A percentile compares a stretch with the other conserved stretches of the same genome.
phyloP scores from a whole-genome alignment of 345 rosid species.

The Populus pruinosa region DNA sequence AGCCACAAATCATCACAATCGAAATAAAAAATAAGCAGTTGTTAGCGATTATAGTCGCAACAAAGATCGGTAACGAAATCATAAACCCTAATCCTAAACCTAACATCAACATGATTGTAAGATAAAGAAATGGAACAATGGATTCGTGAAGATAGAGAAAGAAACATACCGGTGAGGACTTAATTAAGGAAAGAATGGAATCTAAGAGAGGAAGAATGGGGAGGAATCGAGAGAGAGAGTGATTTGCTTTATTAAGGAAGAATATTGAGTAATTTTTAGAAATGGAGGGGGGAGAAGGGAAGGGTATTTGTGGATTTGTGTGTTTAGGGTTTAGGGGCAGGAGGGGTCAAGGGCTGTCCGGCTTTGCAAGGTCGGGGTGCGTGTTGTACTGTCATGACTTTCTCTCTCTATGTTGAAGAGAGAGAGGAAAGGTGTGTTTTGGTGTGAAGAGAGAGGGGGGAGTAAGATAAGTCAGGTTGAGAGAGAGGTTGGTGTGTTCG shows the following conservation, averaged over 20 bases:
- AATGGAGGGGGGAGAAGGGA: neutral
- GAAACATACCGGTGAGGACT: neutral
- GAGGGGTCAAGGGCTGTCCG: neutral
- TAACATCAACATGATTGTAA: neutral
- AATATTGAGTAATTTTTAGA: neutral
- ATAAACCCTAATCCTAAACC: neutral
- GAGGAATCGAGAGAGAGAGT: neutral
- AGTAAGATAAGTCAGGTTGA: no score
- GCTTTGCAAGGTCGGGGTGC: neutral
- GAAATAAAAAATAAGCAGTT: neutral
- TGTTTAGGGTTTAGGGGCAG: neutral
- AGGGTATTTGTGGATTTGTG: neutral
- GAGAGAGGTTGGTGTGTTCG: no score
- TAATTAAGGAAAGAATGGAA: neutral
- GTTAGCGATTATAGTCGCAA: neutral
- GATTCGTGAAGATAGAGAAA: neutral
- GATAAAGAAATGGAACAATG: neutral
- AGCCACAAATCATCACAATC: neutral
- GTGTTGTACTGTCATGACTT: neutral
- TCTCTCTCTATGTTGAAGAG: neutral
- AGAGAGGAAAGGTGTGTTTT: neutral
- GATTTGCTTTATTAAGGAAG: neutral
- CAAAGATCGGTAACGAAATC: neutral
- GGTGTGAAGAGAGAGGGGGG: no score
- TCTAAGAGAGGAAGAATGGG: neutral